Base-by-base conservation (phyloP, 176 grass and related monocot species). In the Alopecurus myosuroides region DNA sequence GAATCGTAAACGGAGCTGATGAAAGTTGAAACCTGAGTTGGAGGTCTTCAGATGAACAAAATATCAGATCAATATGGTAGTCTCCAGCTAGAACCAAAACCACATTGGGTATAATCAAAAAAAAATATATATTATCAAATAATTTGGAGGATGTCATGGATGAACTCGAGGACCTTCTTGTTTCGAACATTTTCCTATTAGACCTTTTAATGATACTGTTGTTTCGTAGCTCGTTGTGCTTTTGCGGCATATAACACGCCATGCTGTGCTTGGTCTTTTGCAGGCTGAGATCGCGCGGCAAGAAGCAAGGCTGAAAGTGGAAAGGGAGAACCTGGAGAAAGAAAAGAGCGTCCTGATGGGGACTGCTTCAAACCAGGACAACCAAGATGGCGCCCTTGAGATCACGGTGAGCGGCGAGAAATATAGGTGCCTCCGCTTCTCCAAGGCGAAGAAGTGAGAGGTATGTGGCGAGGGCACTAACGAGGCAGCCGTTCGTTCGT, bases 371-470 rank as follows among this genome's bases (percentile, higher is more conserved):
- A 97, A 88, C 44, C 94, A 94, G 82, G 97, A 97, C 70, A 96
- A 89, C 87, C 89, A 92, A 45, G 97, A 99, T 31, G 97, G 92
- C 28, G 94, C 97, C 42, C 94, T 99, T 39, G 97, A 99, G 79
- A 99, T 99, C 44, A 99, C 94, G n/a, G 97, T 99, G 33, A 92
- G 90, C 0, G 92, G 97, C 25, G 97, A 99, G 89, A 99, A 99
- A 82, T 99, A 99, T 44, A 84, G 97, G 64, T 99, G 94, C 70
- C 92, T 99, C 40, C 88, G 97, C 33, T 99, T 97, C 70, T 97
- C 97, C 41, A 97, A 99, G 84, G 94, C 92, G 13, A 99, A 99
- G 88, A 99, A 99, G 80, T 94, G 88, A 94, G 88, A 94, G 19
- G 40, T 28, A 13, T 22, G 28, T n/a, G 64, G 52, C 61, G 42